Conservation (phyloP, 345 rosid genomes). For the Capsella bursapastoris region DNA sequence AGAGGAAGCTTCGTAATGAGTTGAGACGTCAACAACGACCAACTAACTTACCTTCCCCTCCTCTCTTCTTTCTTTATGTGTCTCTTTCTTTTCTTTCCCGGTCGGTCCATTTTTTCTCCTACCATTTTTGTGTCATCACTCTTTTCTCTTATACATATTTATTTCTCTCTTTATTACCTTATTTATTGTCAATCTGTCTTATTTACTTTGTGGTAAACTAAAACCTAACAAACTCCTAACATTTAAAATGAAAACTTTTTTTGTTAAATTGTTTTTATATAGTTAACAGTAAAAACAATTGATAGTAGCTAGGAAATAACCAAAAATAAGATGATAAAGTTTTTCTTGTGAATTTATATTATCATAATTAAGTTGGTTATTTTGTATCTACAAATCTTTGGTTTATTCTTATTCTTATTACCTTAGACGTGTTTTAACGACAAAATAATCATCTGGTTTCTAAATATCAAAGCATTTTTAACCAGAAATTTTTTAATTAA, state of each 20-base stretch:
- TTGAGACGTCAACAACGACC: constrained; percentile 42
- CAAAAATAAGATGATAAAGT: neutral
- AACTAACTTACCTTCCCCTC: constrained; percentile 47
- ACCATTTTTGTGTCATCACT: constrained; percentile 20
- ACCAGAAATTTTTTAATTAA: neutral
- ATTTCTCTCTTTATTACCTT: neutral
- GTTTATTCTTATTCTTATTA: neutral
- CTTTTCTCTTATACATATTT: neutral
- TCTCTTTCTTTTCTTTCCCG: constrained; percentile 21
- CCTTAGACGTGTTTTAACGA: neutral
- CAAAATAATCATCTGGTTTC: neutral
- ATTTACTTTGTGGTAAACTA: no score
- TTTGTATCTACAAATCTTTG: neutral
- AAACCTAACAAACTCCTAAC: no score
- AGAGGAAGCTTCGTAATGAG: constrained; percentile 39
- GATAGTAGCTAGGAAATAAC: no score
- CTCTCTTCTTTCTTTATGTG: neutral
- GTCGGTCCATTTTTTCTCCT: constrained; percentile 34
- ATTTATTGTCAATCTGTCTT: neutral
- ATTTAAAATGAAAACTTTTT: no score
- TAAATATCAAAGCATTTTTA: neutral
- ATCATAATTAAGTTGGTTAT: neutral
- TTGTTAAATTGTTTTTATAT: no score
- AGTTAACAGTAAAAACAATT: no score
- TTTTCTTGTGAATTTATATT: neutral